These are phyloP conservation scores for Metschnikowia henanensis DNA, from an alignment of 805 yeast genomes.

Conservation along the genomic window DNA sequence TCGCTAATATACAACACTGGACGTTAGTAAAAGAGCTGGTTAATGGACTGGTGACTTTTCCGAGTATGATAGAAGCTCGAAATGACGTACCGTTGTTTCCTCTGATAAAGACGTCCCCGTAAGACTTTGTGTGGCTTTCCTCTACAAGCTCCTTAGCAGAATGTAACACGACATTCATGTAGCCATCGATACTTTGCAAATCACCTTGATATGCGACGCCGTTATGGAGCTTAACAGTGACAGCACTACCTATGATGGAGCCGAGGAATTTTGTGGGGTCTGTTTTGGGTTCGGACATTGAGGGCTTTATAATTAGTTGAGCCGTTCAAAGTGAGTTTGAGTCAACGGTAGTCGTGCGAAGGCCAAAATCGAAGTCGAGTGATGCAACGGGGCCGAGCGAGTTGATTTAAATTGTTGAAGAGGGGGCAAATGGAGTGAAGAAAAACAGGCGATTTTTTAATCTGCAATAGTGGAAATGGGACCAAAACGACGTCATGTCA, in stretches of 20 bases:
- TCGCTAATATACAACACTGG: constrained; percentile 45
- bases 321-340: neutral
- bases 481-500: too few species aligned
- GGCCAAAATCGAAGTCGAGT: neutral
- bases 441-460: neutral
- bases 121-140: constrained; percentile 46
- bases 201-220: constrained; percentile 75
- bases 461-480: too few species aligned
- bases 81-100: constrained; percentile 77
- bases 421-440: too few species aligned
- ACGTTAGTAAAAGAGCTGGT: constrained; percentile 25
- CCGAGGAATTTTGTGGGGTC: constrained; percentile 80
- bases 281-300: constrained; percentile 28
- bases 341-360: neutral
- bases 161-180: constrained; percentile 90
- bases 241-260: constrained; percentile 75
- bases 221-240: constrained; percentile 79
- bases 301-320: neutral
- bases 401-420: too few species aligned
- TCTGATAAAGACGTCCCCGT: constrained; percentile 82
- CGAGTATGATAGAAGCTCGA: too few species aligned
- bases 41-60: neutral
- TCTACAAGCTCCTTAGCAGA: constrained; percentile 66
- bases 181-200: constrained; percentile 89
- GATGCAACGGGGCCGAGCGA: neutral